A percentile compares a stretch with the other conserved stretches of the same genome.
Evolutionary conservation across 2,329 filamentous ascomycete genomes (phyloP).

Genomic region (Diaporthe vaccinii): DNA sequence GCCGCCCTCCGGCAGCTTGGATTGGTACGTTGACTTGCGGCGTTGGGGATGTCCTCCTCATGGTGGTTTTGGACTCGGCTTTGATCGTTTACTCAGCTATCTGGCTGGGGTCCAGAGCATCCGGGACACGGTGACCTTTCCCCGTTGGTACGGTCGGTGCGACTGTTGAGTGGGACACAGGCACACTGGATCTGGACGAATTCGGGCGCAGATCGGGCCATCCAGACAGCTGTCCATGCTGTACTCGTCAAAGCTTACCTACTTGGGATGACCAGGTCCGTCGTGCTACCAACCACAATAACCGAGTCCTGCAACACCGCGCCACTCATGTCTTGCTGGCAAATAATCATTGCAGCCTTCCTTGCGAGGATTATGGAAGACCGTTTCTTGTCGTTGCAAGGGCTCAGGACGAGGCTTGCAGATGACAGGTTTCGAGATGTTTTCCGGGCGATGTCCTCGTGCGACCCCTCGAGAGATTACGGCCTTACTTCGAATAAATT

Average conservation of each 20-base stretch:
- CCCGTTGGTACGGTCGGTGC: slow-evolving; percentile 77
- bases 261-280: slow-evolving; percentile 51
- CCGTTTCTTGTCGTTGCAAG: background rate
- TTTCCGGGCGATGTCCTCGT: slow-evolving; percentile 29
- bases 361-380: slow-evolving; percentile 36
- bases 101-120: slow-evolving; percentile 85
- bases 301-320: slow-evolving; percentile 38
- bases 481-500: slow-evolving; percentile 43
- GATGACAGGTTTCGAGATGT: slow-evolving; percentile 44
- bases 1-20: slow-evolving; percentile 56
- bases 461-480: slow-evolving; percentile 41
- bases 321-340: slow-evolving; percentile 38
- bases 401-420: slow-evolving; percentile 43
- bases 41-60: slow-evolving; percentile 93
- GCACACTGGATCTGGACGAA: slow-evolving; percentile 32
- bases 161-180: slow-evolving; percentile 61
- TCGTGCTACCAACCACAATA: slow-evolving; percentile 45
- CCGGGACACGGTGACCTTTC: slow-evolving; percentile 88
- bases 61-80: slow-evolving; percentile 91
- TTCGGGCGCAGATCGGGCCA: slow-evolving; percentile 26
- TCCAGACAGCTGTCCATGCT: slow-evolving; percentile 41
- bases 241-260: slow-evolving; percentile 57
- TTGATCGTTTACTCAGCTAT: slow-evolving; percentile 89
- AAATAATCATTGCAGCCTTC: slow-evolving; percentile 39
- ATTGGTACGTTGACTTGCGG: slow-evolving; percentile 91